Evolutionary conservation across 2,329 filamentous ascomycete species (phyloP).

Genomic region (Bipolaris zeicola): DNA sequence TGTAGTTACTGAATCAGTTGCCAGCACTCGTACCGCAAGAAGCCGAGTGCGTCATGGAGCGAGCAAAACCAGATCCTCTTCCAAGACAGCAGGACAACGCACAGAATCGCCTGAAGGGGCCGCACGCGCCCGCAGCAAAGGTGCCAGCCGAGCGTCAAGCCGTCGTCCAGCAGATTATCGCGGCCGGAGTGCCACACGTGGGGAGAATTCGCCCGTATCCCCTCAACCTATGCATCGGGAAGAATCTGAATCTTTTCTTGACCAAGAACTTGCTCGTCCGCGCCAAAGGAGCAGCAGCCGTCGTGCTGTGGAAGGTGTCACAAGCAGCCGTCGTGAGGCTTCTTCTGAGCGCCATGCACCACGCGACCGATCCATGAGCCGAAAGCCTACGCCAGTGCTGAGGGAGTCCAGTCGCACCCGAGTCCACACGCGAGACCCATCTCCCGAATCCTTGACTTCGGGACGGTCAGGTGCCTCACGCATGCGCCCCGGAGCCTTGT

Average conservation of each 20-base stretch:
- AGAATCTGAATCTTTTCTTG: conserved; percentile 61
- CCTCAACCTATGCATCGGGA: conserved; percentile 74
- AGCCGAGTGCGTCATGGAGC: conserved; percentile 41
- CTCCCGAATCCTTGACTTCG: conserved; percentile 45
- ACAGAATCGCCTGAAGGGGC: conserved; percentile 44
- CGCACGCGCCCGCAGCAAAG: conserved; percentile 35
- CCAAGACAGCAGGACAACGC: conserved; percentile 40
- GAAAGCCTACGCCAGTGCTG: conserved; percentile 35
- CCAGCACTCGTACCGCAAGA: conserved; percentile 42
- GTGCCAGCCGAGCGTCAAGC: conserved; percentile 42
- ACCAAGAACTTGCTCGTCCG: conserved; percentile 64
- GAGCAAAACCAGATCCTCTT: conserved; percentile 46
- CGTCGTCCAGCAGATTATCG: conserved; percentile 44
- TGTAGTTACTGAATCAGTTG: conserved; percentile 45
- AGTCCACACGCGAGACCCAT: conserved; percentile 38
- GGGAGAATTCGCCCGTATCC: conserved; percentile 74
- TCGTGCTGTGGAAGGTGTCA: conserved; percentile 53
- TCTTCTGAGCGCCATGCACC: conserved; percentile 53
- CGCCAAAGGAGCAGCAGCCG: conserved; percentile 60
- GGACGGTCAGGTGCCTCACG: conserved; percentile 37
- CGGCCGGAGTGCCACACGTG: conserved; percentile 43
- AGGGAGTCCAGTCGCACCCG: conserved; percentile 45
- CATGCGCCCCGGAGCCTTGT: conserved; percentile 38
- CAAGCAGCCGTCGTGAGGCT: conserved; percentile 50
- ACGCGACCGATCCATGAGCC: conserved; percentile 46